A percentile compares a stretch with the other conserved stretches of the same genome.
These are phyloP conservation scores for Phoma herbarum DNA, from an alignment of 2,329 filamentous ascomycete species.

Conservation along the genomic window DNA sequence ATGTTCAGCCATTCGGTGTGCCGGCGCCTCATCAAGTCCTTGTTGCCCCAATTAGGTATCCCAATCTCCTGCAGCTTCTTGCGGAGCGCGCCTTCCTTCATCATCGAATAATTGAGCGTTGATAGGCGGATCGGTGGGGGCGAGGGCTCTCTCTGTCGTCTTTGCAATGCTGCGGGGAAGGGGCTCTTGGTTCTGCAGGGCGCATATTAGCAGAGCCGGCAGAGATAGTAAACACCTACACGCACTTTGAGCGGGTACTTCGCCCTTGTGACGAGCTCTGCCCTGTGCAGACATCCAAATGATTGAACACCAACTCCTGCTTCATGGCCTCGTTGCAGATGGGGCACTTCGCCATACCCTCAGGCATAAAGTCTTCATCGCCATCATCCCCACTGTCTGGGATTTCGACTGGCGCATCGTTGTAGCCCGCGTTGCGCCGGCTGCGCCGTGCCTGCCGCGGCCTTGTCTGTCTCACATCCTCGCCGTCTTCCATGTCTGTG, in stretches of 20 bases:
- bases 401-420: slow-evolving; percentile 46
- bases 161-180: slow-evolving; percentile 35
- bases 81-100: slow-evolving; percentile 79
- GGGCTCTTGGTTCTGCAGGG: slow-evolving; percentile 31
- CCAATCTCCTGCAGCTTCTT: slow-evolving; percentile 86
- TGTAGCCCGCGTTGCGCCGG: slow-evolving; percentile 41
- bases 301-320: slow-evolving; percentile 76
- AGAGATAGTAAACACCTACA: background rate
- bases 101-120: slow-evolving; percentile 82
- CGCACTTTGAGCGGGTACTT: slow-evolving; percentile 45
- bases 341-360: slow-evolving; percentile 84
- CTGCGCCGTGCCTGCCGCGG: slow-evolving; percentile 52
- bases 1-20: slow-evolving; percentile 95
- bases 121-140: slow-evolving; percentile 62
- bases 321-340: slow-evolving; percentile 85
- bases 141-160: slow-evolving; percentile 52
- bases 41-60: slow-evolving; percentile 74
- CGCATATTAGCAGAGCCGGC: slow-evolving; percentile 15
- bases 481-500: slow-evolving; percentile 57
- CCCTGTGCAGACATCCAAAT: slow-evolving; percentile 74
- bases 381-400: slow-evolving; percentile 53
- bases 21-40: slow-evolving; percentile 75
- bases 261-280: slow-evolving; percentile 39
- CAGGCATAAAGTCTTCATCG: slow-evolving; percentile 58
- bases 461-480: slow-evolving; percentile 47